phyloP scores from a whole-genome alignment of 2,329 filamentous ascomycete genomes.

The Aureobasidium melanogenum region DNA sequence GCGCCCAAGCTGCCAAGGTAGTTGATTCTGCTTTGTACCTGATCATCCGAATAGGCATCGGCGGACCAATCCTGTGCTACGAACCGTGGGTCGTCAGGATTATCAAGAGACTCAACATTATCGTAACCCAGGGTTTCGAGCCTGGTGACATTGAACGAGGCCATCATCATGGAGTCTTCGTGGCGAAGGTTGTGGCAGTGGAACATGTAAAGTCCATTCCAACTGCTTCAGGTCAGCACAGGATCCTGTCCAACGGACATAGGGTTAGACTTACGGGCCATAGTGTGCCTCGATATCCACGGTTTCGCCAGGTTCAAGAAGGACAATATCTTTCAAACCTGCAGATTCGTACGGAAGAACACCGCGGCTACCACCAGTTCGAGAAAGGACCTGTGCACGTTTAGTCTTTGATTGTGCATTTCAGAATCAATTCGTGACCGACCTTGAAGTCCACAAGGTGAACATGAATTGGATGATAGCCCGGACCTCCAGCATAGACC shows the following conservation, averaged over 20 bases:
- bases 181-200: slow-evolving; percentile 15
- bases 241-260: not conserved
- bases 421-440: not conserved
- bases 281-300: slow-evolving; percentile 44
- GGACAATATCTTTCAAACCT: slow-evolving; percentile 51
- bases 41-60: not conserved
- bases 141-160: slow-evolving; percentile 34
- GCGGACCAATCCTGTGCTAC: slow-evolving; percentile 17
- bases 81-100: slow-evolving; percentile 17
- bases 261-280: slow-evolving; percentile 26
- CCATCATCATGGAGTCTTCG: slow-evolving; percentile 34
- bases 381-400: slow-evolving; percentile 38
- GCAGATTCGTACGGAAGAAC: slow-evolving; percentile 46
- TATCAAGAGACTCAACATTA: slow-evolving; percentile 20
- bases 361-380: slow-evolving; percentile 36
- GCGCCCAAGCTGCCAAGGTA: slow-evolving; percentile 12
- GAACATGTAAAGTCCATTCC: slow-evolving; percentile 42
- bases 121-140: slow-evolving; percentile 27
- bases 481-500: slow-evolving; percentile 42
- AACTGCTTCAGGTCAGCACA: slow-evolving; percentile 19
- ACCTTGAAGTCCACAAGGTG: slow-evolving; percentile 43
- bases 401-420: not conserved
- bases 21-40: slow-evolving; percentile 3
- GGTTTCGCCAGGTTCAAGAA: slow-evolving; percentile 44
- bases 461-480: slow-evolving; percentile 48